Evolutionary conservation across 2,329 filamentous ascomycete genomes (phyloP).

Genomic region (Fusarium aywerte): DNA sequence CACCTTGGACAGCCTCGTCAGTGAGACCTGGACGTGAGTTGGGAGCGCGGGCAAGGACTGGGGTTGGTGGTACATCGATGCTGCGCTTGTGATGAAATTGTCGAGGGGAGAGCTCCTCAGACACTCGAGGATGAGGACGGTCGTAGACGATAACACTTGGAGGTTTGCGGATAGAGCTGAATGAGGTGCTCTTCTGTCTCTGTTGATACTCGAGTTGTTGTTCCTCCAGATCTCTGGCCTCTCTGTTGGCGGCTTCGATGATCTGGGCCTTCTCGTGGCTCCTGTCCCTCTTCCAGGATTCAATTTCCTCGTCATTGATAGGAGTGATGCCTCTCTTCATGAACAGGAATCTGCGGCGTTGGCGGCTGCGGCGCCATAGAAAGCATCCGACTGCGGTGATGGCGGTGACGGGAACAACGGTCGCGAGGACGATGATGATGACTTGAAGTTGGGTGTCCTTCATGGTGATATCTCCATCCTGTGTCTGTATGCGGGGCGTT

Average conservation of each 20-base stretch:
- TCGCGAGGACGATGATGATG: conserved; percentile 63
- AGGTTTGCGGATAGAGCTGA: conserved; percentile 57
- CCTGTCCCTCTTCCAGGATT: conserved; percentile 66
- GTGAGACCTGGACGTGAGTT: conserved; percentile 72
- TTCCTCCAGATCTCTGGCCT: conserved; percentile 15
- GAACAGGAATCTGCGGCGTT: conserved; percentile 54
- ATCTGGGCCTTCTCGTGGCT: conserved; percentile 49
- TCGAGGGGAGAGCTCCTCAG: conserved; percentile 47
- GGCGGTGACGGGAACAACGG: conserved; percentile 59
- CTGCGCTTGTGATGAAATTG: conserved; percentile 54
- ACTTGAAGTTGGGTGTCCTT: conserved; percentile 51
- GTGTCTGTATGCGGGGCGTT: conserved; percentile 10
- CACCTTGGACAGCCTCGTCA: conserved; percentile 69
- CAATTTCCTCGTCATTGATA: conserved; percentile 73
- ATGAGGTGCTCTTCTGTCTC: conserved; percentile 48
- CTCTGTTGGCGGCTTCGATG: conserved; percentile 26
- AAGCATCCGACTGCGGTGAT: conserved; percentile 49
- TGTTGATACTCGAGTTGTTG: conserved; percentile 36
- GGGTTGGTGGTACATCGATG: conserved; percentile 59
- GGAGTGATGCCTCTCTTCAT: conserved; percentile 68
- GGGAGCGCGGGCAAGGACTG: conserved; percentile 68
- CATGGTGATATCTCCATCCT: conserved; percentile 44
- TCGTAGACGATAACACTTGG: conserved; percentile 67
- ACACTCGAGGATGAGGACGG: conserved; percentile 42
- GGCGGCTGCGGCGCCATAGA: conserved; percentile 53